A percentile compares a stretch with the other conserved stretches of the same genome.
These are phyloP conservation scores for Glebionis coronaria DNA, from an alignment of 129 eudicot genomes.

Conservation along the genomic window DNA sequence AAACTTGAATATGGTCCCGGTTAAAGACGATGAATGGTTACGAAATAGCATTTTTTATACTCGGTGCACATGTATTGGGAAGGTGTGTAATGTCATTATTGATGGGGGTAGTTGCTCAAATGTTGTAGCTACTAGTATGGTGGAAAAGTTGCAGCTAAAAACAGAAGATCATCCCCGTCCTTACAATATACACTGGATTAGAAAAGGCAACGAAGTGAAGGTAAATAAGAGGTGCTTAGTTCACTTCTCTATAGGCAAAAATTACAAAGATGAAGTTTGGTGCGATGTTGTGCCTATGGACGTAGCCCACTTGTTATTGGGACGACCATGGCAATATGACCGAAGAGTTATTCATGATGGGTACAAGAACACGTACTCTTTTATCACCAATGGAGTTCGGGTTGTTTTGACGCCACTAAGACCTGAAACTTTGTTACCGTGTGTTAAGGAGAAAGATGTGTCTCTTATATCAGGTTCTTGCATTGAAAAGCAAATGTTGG, in stretches of 20 bases:
- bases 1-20: background rate
- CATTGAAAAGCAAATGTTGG: background rate
- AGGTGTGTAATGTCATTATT: conserved; percentile 8
- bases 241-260: background rate
- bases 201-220: background rate
- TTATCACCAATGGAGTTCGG: background rate
- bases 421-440: background rate
- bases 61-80: background rate
- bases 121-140: background rate
- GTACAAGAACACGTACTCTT: background rate
- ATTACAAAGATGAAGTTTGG: background rate
- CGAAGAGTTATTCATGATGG: background rate
- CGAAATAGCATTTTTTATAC: background rate
- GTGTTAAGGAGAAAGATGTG: too few species aligned
- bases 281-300: conserved; percentile 4
- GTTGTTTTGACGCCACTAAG: background rate
- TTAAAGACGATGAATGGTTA: background rate
- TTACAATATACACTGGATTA: background rate
- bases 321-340: conserved; percentile 1
- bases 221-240: background rate
- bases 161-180: background rate
- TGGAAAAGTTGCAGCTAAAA: background rate
- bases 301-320: background rate
- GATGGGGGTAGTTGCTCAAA: background rate
- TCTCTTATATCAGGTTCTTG: background rate